Evolutionary conservation across 352 stramenopile species (phyloP), one percentile per base, ranked within the genome.

Genomic region (Phytophthora kernoviae): DNA sequence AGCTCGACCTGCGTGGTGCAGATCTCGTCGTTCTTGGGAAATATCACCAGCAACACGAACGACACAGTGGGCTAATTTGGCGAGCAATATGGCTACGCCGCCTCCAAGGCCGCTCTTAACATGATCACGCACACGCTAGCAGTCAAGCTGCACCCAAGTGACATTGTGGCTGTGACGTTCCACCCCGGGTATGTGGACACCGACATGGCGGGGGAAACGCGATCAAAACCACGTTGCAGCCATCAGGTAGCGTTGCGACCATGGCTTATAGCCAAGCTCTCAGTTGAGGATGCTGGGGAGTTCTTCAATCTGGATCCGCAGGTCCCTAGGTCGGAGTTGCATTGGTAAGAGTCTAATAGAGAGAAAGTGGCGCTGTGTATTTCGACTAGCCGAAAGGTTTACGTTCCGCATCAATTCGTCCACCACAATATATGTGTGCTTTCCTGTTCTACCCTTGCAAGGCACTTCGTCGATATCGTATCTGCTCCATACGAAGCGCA

Each of bases 51-150:
- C 61, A 75, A 75, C 39, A 37, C 47, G 3, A 30, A 30, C 3
- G 24, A 30, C 6, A 30, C 24, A 3, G 24, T 6, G 6, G 24
- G 3, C 3, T 30, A 30, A 3, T 65, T 73, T n/a, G 53, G 68
- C 2, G 62, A 58, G 0, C 54, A 71, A 52, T 92, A 93, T 48
- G 85, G 73, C 37, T 93, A 96, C 58, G 72, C 82, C 21, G 72
- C 88, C 46, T 91, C 79, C 40, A 94, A 94, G 65, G 73, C 79
- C 18, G 83, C 87, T 22, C 71, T 93, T 41, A 95, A 96, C 65
- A 93, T 88, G 70, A 56, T 88, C 43, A 77, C 62, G 18, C 87
- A 79, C 66, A 78, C 70, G 39, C 54, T 91, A 15, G 50, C 74
- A 0, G 6, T 84, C 3, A 80, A 88, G 27, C 59, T 91, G 11